phyloP scores from a whole-genome alignment of 2,329 filamentous ascomycete genomes.

The Alternaria triticimaculans region DNA sequence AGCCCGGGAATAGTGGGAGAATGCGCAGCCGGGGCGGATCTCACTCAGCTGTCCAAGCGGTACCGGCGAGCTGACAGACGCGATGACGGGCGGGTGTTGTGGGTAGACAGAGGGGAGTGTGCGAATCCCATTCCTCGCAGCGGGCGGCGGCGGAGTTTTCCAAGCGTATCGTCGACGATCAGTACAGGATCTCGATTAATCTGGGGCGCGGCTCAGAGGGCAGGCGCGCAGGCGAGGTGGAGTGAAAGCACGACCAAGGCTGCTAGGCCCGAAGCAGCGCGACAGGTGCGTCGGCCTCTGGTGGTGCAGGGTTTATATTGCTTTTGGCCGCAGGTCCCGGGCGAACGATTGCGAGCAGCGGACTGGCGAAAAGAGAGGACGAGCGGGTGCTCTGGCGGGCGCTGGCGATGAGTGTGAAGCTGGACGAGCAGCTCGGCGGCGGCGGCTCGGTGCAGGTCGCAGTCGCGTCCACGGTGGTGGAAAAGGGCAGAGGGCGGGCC shows the following conservation, averaged over 20 bases:
- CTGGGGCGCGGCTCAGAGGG: slow-evolving; percentile 9
- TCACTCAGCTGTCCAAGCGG: neutral
- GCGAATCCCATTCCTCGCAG: slow-evolving; percentile 38
- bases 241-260: slow-evolving; percentile 21
- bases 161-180: slow-evolving; percentile 5
- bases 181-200: slow-evolving; percentile 6
- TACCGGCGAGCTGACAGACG: slow-evolving; percentile 22
- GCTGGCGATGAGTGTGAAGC: slow-evolving; percentile 9
- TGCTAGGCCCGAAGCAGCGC: slow-evolving; percentile 25
- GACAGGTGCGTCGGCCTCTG: neutral
- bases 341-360: neutral
- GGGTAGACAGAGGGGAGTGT: slow-evolving; percentile 12
- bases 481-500: slow-evolving; percentile 17
- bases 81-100: slow-evolving; percentile 9
- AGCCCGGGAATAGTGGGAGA: neutral
- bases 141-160: neutral
- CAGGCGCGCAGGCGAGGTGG: slow-evolving; percentile 11
- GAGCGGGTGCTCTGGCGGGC: slow-evolving; percentile 22
- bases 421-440: slow-evolving; percentile 3
- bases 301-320: neutral
- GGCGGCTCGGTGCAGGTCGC: slow-evolving; percentile 10
- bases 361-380: slow-evolving; percentile 30
- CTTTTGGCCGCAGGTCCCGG: slow-evolving; percentile 8
- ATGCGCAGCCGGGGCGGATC: neutral
- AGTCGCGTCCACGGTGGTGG: slow-evolving; percentile 17